phyloP scores from a whole-genome alignment of 208 protist species.

The Trichomonas tenax region DNA sequence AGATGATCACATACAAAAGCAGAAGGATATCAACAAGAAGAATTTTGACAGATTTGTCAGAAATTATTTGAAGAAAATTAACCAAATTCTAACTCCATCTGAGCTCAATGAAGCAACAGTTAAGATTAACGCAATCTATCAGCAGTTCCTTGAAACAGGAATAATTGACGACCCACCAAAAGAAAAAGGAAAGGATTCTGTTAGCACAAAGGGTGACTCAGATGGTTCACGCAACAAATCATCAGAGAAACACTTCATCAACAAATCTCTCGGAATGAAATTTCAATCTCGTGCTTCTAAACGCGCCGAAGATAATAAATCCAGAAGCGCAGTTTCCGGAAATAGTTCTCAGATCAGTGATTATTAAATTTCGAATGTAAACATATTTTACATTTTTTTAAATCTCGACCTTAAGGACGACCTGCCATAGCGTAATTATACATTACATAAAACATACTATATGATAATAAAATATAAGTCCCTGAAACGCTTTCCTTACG shows the following conservation, averaged over 20 bases:
- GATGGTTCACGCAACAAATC: not conserved
- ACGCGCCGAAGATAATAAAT: not conserved
- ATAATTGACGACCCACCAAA: not conserved
- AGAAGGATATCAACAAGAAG: not conserved
- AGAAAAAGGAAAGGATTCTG: not conserved
- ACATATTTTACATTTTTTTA: too few species aligned
- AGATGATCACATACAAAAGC: not conserved
- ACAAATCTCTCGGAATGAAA: not conserved
- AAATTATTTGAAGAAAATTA: not conserved
- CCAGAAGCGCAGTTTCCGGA: too few species aligned
- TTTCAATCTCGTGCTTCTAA: not conserved
- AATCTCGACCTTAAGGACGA: too few species aligned
- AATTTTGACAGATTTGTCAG: not conserved
- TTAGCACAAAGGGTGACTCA: not conserved
- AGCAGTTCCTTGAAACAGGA: not conserved
- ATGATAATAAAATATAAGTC: too few species aligned
- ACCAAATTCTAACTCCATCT: not conserved
- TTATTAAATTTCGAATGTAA: too few species aligned
- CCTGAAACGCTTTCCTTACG: too few species aligned
- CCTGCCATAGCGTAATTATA: too few species aligned
- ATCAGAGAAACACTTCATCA: not conserved
- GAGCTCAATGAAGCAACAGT: not conserved
- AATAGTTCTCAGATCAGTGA: too few species aligned
- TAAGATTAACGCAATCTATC: not conserved
- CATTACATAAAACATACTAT: too few species aligned